Evolutionary conservation across 176 grass and related monocot species (phyloP), one percentile per base, ranked within the genome.

Genomic region (Echinochloa phyllopogon): DNA sequence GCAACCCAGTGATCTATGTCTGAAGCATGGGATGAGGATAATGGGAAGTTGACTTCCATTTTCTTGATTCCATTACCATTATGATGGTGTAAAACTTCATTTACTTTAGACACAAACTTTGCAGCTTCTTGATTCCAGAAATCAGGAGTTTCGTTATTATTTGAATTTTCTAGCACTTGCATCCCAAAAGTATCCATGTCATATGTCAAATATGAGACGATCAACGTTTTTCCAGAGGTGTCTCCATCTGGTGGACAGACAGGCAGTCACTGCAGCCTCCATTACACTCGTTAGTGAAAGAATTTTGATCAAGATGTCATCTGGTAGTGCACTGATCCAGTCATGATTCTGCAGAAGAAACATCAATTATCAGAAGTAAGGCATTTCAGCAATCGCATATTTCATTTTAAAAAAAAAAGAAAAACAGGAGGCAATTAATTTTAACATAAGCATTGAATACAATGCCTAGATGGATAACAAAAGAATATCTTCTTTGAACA

Each of bases 231-330:
- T 38, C 69, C 81, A 74, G 6, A 83, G 56, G 25, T 64, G 43
- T 9, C 69, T 74, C 81, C 69, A 74, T 83, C 69, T 74, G 7
- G 56, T 74, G 43, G 81, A 83, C 47, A 83, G 55, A 74, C 43
- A 64, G 18, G 25, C 13, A 25, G 43, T 83, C 68, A 74, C 21
- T 50, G 81, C 69, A 64, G 81, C 69, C 36, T 83, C 69, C 8
- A 25, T 83, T 39, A 83, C 18, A 51, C 24, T 50, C 52, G 74
- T 8, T 18, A 83, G 21, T 7, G 43, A 64, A 74, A 83, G 42
- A 48, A 74, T 83, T 61, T 74, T 48, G 20, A 83, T 24, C 45
- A 64, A 83, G 40, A 83, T 50, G 43, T 83, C 81, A 74, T 83
- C 69, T 73, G 81, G 81, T 12, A 83, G 44, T 17, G 43, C 59